Conservation (phyloP, 805 yeast species). For the Spathaspora passalidarum region DNA sequence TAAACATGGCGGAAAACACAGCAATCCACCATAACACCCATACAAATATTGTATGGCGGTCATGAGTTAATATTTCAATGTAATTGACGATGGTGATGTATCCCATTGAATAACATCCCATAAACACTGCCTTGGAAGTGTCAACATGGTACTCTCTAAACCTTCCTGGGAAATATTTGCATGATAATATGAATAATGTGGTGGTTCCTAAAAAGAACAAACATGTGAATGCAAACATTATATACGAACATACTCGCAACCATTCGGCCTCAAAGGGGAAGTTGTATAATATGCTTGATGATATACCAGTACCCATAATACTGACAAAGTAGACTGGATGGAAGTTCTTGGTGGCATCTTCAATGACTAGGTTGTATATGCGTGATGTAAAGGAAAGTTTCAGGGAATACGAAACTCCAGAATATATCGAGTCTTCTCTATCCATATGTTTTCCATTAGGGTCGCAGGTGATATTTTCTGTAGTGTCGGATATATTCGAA, state of each 20-base stretch:
- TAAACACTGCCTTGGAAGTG: slow-evolving; percentile 52
- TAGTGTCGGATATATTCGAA: not conserved
- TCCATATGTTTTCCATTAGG: slow-evolving; percentile 6
- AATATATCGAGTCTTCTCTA: slow-evolving; percentile 6
- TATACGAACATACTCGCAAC: slow-evolving; percentile 54
- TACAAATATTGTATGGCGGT: slow-evolving; percentile 6
- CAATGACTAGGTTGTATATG: slow-evolving; percentile 1
- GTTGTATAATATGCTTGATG: slow-evolving; percentile 54
- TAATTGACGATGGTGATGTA: slow-evolving; percentile 61
- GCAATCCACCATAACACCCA: slow-evolving; percentile 78
- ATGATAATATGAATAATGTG: slow-evolving; percentile 38
- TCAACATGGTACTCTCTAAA: slow-evolving; percentile 20
- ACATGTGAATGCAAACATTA: slow-evolving; percentile 61
- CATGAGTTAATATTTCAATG: slow-evolving; percentile 33
- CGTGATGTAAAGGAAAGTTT: slow-evolving; percentile 4
- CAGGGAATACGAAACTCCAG: slow-evolving; percentile 1
- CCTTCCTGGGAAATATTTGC: slow-evolving; percentile 32
- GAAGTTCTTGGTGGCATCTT: slow-evolving; percentile 16
- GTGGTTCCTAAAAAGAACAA: slow-evolving; percentile 44
- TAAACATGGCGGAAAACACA: slow-evolving; percentile 48
- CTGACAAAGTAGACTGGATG: slow-evolving; percentile 63
- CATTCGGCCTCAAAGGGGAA: slow-evolving; percentile 67
- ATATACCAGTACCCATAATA: slow-evolving; percentile 85
- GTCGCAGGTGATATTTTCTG: not conserved
- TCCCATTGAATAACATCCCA: slow-evolving; percentile 86